Evolutionary conservation across 73 alveolate genomes (phyloP).

Genomic region (Stentor coeruleus): DNA sequence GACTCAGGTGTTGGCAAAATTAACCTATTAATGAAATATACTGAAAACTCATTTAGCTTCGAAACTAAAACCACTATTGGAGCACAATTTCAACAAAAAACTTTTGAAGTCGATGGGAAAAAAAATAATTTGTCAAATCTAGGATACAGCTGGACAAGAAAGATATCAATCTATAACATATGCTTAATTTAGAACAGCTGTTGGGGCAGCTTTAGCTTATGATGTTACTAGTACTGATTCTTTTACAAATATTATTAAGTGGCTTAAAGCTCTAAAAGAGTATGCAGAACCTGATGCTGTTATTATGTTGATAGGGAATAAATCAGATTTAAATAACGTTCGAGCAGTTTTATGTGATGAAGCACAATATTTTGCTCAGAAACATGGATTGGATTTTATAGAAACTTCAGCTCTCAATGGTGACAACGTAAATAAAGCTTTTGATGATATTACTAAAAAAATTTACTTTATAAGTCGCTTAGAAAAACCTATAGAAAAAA

Average conservation of each 20-base stretch:
- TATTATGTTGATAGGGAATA: conserved; percentile 23
- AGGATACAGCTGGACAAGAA: conserved; percentile 93
- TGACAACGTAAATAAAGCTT: conserved; percentile 14
- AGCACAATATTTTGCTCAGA: neutral
- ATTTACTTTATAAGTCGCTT: conserved; percentile 15
- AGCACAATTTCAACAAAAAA: conserved; percentile 51
- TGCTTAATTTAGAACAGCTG: conserved; percentile 39
- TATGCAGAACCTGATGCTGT: conserved; percentile 25
- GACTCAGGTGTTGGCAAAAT: conserved; percentile 74
- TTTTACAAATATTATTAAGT: conserved; percentile 13
- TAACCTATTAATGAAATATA: conserved; percentile 37
- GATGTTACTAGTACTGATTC: conserved; percentile 31
- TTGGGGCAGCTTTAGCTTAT: conserved; percentile 35
- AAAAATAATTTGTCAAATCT: conserved; percentile 36
- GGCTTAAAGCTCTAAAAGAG: conserved; percentile 27
- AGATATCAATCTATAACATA: conserved; percentile 40
- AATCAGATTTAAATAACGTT: conserved; percentile 13
- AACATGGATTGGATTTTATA: conserved; percentile 14
- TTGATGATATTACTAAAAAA: neutral
- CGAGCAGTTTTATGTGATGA: conserved; percentile 25
- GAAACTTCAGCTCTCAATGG: conserved; percentile 28
- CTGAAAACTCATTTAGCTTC: conserved; percentile 47
- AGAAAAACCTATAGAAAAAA: too few relatives aligned
- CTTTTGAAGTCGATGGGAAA: conserved; percentile 34
- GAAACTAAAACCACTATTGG: conserved; percentile 57